Evolutionary conservation across 768 basidiomycete genomes (phyloP).

Genomic region (Suillus hirtellus): DNA sequence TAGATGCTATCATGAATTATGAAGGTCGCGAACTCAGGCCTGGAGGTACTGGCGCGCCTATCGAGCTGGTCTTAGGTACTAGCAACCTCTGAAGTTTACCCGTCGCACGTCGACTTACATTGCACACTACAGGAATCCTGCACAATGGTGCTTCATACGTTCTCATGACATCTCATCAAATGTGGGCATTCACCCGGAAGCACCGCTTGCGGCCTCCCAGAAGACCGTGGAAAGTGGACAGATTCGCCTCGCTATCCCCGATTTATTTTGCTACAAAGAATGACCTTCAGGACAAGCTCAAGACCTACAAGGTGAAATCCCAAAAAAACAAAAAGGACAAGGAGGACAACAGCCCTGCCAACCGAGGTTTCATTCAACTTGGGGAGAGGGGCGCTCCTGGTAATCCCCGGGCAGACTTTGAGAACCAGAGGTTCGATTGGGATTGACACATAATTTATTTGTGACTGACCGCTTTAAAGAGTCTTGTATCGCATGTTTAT

Average conservation of each 20-base stretch:
- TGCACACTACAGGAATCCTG: constrained; percentile 40
- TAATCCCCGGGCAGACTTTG: constrained; percentile 42
- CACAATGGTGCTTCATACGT: constrained; percentile 46
- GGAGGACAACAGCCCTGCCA: constrained; percentile 45
- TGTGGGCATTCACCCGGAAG: constrained; percentile 22
- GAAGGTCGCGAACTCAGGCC: constrained; percentile 34
- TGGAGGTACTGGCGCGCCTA: constrained; percentile 22
- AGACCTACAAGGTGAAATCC: constrained; percentile 38
- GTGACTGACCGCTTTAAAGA: constrained; percentile 21
- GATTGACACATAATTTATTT: background rate
- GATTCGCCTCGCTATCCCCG: constrained; percentile 50
- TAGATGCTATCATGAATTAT: constrained; percentile 28
- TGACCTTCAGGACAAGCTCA: constrained; percentile 40
- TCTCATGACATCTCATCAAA: constrained; percentile 39
- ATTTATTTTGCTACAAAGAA: constrained; percentile 38
- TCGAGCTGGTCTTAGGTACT: constrained; percentile 49
- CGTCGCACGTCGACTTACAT: background rate
- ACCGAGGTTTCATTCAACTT: constrained; percentile 33
- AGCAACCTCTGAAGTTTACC: background rate
- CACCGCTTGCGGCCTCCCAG: constrained; percentile 20
- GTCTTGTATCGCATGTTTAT: constrained; percentile 34
- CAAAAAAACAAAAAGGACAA: constrained; percentile 31
- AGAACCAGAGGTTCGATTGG: constrained; percentile 44
- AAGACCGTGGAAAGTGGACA: constrained; percentile 15
- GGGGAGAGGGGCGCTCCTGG: constrained; percentile 14